Evolutionary conservation across 176 grass and related monocot species (phyloP).

Genomic region (Bolboschoenus planiculmis): DNA sequence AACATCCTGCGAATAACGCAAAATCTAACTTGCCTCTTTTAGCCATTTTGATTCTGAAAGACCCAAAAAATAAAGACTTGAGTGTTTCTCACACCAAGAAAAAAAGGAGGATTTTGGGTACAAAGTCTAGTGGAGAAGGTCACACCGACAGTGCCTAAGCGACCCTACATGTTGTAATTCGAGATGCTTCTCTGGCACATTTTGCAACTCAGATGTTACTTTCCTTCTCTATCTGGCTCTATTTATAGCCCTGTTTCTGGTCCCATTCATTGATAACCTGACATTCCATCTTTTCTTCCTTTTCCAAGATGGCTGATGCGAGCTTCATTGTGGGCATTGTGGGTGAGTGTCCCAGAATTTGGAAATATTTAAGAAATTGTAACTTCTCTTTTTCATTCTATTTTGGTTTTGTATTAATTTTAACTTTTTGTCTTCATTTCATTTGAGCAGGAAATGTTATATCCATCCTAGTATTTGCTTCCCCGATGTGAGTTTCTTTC

Average conservation of each 20-base stretch:
- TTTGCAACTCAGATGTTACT: neutral
- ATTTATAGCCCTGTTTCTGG: slow-evolving; percentile 9
- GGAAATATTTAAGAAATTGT: neutral
- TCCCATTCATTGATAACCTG: neutral
- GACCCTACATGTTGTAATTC: slow-evolving; percentile 4
- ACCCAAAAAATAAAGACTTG: neutral
- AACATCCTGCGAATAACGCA: neutral
- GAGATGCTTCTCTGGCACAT: slow-evolving; percentile 11
- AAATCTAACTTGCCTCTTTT: neutral
- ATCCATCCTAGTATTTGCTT: slow-evolving; percentile 72
- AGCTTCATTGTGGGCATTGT: slow-evolving; percentile 64
- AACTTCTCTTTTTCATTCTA: neutral
- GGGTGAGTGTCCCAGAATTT: slow-evolving; percentile 26
- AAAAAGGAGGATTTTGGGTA: slow-evolving; percentile 4
- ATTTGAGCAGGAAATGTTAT: slow-evolving; percentile 58
- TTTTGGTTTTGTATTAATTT: neutral
- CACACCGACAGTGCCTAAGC: slow-evolving; percentile 3
- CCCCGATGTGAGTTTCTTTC: slow-evolving; percentile 49
- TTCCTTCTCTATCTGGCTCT: neutral
- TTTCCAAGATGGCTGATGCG: slow-evolving; percentile 38
- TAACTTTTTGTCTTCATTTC: neutral
- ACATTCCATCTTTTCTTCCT: slow-evolving; percentile 1
- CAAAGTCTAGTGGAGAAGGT: slow-evolving; percentile 14
- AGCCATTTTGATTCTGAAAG: neutral
- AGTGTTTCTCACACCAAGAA: slow-evolving; percentile 3